These are phyloP conservation scores for Candida gorgasii DNA, from an alignment of 805 yeast species.

Conservation along the genomic window DNA sequence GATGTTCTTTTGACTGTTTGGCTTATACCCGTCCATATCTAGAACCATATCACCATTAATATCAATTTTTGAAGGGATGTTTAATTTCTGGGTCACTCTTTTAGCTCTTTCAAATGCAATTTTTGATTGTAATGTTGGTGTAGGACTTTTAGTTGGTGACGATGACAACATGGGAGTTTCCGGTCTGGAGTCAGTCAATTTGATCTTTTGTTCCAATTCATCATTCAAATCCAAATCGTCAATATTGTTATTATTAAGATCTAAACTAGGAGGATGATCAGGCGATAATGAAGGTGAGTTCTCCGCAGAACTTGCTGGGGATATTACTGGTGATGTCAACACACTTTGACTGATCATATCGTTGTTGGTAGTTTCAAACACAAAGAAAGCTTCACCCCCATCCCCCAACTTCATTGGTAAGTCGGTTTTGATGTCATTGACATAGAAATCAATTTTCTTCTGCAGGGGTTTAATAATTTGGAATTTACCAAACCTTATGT, in stretches of 20 bases:
- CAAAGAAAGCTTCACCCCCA: constrained; percentile 97
- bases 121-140: constrained; percentile 31
- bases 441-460: constrained; percentile 86
- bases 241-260: constrained; percentile 26
- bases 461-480: constrained; percentile 91
- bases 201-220: constrained; percentile 33
- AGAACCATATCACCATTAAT: constrained; percentile 86
- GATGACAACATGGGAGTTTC: constrained; percentile 8
- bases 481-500: constrained; percentile 93
- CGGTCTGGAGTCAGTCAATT: constrained; percentile 20
- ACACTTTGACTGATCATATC: constrained; percentile 71
- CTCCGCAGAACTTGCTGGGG: constrained; percentile 65
- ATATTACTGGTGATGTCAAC: constrained; percentile 82
- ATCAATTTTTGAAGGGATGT: constrained; percentile 85
- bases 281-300: constrained; percentile 32
- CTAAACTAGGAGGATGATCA: constrained; percentile 11
- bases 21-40: constrained; percentile 95
- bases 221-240: constrained; percentile 39
- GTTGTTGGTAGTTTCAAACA: constrained; percentile 76
- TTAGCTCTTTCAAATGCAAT: constrained; percentile 59
- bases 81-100: constrained; percentile 65
- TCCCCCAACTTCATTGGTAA: constrained; percentile 96
- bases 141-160: constrained; percentile 19
- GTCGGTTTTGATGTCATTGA: constrained; percentile 78
- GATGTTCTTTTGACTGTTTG: constrained; percentile 70